Conservation (phyloP, 1,284 basidiomycete species). For the Earliella scabrosa region DNA sequence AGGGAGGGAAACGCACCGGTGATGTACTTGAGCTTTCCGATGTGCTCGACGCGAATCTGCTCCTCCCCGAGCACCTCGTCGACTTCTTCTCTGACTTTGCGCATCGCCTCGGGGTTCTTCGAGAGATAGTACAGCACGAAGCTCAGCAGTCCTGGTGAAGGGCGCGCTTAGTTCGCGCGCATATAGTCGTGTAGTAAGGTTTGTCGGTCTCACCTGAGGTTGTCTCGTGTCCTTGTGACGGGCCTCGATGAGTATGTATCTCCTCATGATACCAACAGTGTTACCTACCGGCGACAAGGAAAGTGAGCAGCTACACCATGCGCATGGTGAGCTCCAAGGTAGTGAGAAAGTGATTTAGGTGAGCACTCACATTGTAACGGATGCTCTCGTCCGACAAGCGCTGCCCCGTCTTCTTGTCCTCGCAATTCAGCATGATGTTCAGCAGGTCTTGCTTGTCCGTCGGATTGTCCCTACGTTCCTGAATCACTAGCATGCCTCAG, state of each 20-base stretch:
- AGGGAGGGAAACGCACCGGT: slow-evolving; percentile 32
- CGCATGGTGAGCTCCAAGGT: too few relatives aligned
- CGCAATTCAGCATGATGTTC: slow-evolving; percentile 50
- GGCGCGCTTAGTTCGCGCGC: neutral
- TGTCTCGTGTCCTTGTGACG: slow-evolving; percentile 47
- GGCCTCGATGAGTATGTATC: neutral
- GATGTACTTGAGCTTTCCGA: slow-evolving; percentile 48
- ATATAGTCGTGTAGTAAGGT: too few relatives aligned
- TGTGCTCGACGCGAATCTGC: slow-evolving; percentile 41
- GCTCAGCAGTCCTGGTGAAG: slow-evolving; percentile 38
- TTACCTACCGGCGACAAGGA: slow-evolving; percentile 51
- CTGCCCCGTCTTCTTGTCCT: slow-evolving; percentile 52
- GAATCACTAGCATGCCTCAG: too few relatives aligned
- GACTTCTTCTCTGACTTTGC: slow-evolving; percentile 50
- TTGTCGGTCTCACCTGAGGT: slow-evolving; percentile 41
- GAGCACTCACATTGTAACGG: slow-evolving; percentile 43
- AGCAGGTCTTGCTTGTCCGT: slow-evolving; percentile 49
- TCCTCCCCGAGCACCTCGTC: slow-evolving; percentile 47
- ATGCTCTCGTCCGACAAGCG: slow-evolving; percentile 49
- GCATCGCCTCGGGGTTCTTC: slow-evolving; percentile 47
- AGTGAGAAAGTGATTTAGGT: too few relatives aligned
- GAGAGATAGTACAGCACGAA: slow-evolving; percentile 50
- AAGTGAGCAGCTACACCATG: slow-evolving; percentile 46
- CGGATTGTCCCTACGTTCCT: slow-evolving; percentile 42
- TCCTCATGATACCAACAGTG: neutral